Base-by-base conservation (phyloP, 176 grass and related monocot genomes). In the Oropetium thomaeum region DNA sequence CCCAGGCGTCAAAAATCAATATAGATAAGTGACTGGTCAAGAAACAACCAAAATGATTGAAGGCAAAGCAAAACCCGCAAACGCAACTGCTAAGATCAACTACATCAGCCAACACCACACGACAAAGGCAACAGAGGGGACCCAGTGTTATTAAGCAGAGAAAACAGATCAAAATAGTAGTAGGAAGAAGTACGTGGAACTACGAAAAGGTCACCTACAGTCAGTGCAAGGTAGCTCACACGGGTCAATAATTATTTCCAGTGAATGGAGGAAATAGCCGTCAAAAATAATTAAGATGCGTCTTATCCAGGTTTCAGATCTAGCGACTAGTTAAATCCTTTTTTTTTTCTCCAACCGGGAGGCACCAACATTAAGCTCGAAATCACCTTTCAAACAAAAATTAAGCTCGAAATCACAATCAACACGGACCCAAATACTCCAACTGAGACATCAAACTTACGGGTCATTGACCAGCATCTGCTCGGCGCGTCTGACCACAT, bases 401-500 rank as follows among this genome's bases (percentile, higher is more conserved):
- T 39, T 0, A 20, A 15, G 22, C 15, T 59, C 71, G 17, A 73
- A 65, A 60, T 37, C 58, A 11, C 10, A 82, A 71, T 16, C 27
- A 59, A 2, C 41, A 1, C 13, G 19, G 7, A 38, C 2, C 19
- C 75, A 45, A 49, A 13, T 58, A 39, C 6, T 66, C 39, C 53
- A 57, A 55, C 52, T 27, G 22, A 4, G 17, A 64, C 0, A 62
- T 7, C 15, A 30, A 61, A 73, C 86, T 83, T 95, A 98, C 96
- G 89, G 84, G 27, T 98, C 62, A 25, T 92, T 89, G 34, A 95
- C 61, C 28, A 98, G 82, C 54, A 79, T 78, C 53, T 86, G 79
- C 51, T 98, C 96, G 27, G 96, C 96, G 20, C 75, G 87, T 77
- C 29, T 91, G 67, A 98, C 96, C 30, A 98, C 96, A 44, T 95